Percentiles rank a stretch among this genome's conserved stretches.
These are phyloP conservation scores for Coffea canephora DNA, from an alignment of 257 asterid species.

Conservation along the genomic window DNA sequence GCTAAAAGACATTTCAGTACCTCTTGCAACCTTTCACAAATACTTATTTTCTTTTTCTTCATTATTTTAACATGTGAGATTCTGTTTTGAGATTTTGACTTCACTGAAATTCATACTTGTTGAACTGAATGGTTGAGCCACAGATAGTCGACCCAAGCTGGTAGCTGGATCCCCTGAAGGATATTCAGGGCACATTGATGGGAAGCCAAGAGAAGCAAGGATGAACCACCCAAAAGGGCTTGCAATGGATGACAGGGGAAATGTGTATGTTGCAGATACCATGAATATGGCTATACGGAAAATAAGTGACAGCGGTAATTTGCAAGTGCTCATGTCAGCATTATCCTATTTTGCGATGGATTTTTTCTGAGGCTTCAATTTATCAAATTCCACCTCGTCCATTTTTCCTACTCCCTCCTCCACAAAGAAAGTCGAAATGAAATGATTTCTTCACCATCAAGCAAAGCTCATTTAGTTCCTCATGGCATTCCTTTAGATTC, in stretches of 20 bases:
- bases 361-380: not conserved
- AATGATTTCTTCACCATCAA: not conserved
- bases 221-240: conserved; percentile 92
- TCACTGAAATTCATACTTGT: not conserved
- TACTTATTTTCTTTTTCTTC: not conserved
- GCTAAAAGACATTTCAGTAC: not conserved
- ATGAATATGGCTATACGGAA: conserved; percentile 87
- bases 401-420: not conserved
- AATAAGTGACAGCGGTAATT: conserved; percentile 73
- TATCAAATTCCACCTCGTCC: too few relatives aligned
- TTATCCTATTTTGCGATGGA: not conserved
- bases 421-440: not conserved
- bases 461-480: not conserved
- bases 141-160: conserved; percentile 94
- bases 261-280: conserved; percentile 89
- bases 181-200: conserved; percentile 85
- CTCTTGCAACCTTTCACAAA: not conserved
- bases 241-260: conserved; percentile 73
- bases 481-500: not conserved
- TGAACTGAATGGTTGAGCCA: conserved; percentile 15
- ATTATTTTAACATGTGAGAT: not conserved
- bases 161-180: conserved; percentile 92
- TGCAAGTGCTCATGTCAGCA: not conserved
- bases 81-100: not conserved
- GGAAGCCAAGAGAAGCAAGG: conserved; percentile 83